Conservation (phyloP, 345 rosid genomes). For the Murraya paniculata region DNA sequence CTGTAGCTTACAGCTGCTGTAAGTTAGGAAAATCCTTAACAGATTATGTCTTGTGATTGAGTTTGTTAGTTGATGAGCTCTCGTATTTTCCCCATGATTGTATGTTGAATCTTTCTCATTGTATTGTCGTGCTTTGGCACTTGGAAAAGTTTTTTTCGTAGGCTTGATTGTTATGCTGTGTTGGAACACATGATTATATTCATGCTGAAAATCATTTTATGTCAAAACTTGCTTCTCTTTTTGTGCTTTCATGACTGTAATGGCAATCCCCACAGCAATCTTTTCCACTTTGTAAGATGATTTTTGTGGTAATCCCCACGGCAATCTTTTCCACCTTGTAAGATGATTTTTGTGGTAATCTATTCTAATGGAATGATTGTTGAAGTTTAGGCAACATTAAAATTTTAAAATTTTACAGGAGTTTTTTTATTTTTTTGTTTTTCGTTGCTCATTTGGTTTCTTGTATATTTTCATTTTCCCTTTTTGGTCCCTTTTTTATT, state of each 20-base stretch:
- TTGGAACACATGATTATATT: background rate
- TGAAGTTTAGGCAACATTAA: background rate
- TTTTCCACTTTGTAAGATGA: background rate
- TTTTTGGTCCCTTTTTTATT: background rate
- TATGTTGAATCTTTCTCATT: background rate
- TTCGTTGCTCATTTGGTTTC: background rate
- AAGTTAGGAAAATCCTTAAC: too few relatives aligned
- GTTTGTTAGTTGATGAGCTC: background rate
- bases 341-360: background rate
- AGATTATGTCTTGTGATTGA: background rate
- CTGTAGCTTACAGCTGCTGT: too few relatives aligned
- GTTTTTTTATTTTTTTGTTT: too few relatives aligned
- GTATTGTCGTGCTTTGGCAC: background rate
- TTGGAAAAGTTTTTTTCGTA: background rate
- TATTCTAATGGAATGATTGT: background rate
- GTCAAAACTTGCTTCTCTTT: background rate
- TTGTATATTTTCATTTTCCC: background rate
- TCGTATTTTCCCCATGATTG: background rate
- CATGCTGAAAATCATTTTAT: background rate
- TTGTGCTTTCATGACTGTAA: conserved; percentile 1
- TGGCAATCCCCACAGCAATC: background rate
- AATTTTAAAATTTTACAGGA: background rate
- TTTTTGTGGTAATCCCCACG: background rate
- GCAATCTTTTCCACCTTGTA: background rate
- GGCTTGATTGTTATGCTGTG: background rate